Conservation (phyloP, 768 basidiomycete genomes). For the Asterophora parasitica region DNA sequence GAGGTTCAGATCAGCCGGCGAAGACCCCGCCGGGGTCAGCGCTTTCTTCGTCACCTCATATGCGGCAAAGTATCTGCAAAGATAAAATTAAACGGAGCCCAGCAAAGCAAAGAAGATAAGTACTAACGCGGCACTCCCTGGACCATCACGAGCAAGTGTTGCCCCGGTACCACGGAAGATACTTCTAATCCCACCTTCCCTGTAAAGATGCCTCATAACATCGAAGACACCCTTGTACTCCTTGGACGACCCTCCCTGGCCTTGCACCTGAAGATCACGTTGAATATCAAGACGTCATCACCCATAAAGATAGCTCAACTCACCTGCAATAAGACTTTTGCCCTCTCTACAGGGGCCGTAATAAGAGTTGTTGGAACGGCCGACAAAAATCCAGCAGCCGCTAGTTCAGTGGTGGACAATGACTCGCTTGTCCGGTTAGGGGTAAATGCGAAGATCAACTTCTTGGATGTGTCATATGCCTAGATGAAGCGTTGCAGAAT, state of each 20-base stretch:
- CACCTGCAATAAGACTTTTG: slow-evolving; percentile 93
- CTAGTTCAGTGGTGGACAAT: slow-evolving; percentile 76
- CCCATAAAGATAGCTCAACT: slow-evolving; percentile 10
- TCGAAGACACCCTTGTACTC: slow-evolving; percentile 90
- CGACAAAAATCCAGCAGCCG: slow-evolving; percentile 89
- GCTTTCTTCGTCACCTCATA: slow-evolving; percentile 92
- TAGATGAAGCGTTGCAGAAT: slow-evolving; percentile 28
- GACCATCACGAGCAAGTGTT: slow-evolving; percentile 93
- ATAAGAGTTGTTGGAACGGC: slow-evolving; percentile 89
- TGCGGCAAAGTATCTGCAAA: slow-evolving; percentile 85
- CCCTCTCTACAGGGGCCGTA: slow-evolving; percentile 94
- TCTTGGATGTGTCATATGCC: slow-evolving; percentile 94
- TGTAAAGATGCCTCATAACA: slow-evolving; percentile 86
- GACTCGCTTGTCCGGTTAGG: slow-evolving; percentile 64
- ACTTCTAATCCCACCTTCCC: slow-evolving; percentile 86
- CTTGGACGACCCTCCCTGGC: slow-evolving; percentile 63
- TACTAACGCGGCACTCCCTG: slow-evolving; percentile 93
- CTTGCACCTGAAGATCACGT: slow-evolving; percentile 62
- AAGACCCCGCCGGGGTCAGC: slow-evolving; percentile 75
- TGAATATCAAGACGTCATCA: slow-evolving; percentile 3
- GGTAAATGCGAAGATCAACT: slow-evolving; percentile 72
- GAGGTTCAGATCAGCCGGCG: slow-evolving; percentile 78
- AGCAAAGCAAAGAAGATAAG: background rate
- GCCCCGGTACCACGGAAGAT: slow-evolving; percentile 92
- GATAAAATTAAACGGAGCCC: slow-evolving; percentile 2